These are phyloP conservation scores for Oenanthe sinensis DNA, from an alignment of 129 eudicot genomes.

Conservation along the genomic window DNA sequence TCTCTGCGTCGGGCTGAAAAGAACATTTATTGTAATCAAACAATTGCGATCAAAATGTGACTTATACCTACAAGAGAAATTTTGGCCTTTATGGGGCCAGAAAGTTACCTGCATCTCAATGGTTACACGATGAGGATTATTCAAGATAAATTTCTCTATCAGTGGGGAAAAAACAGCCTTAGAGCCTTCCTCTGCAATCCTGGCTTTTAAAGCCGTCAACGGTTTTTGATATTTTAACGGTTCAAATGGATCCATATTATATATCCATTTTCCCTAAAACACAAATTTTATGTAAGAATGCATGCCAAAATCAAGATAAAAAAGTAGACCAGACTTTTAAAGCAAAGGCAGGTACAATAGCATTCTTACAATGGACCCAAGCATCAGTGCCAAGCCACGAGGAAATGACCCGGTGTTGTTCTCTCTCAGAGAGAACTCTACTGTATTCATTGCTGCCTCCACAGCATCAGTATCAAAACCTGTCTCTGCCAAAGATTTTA, in stretches of 20 bases:
- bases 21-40: conserved; percentile 26
- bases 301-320: conserved; percentile 7
- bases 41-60: conserved; percentile 15
- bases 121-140: conserved; percentile 81
- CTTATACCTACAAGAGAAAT: not conserved
- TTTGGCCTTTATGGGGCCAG: not conserved
- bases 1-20: conserved; percentile 94
- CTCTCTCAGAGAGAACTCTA: conserved; percentile 92
- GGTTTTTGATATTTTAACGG: conserved; percentile 94
- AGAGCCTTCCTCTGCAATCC: conserved; percentile 85
- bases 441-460: conserved; percentile 97
- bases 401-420: conserved; percentile 98
- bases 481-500: conserved; percentile 53
- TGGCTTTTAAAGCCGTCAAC: conserved; percentile 64
- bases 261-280: conserved; percentile 88
- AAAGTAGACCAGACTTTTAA: not conserved
- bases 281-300: not conserved
- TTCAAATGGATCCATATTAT: conserved; percentile 94
- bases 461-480: conserved; percentile 91
- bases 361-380: conserved; percentile 70
- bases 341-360: not conserved
- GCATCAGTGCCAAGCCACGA: conserved; percentile 96
- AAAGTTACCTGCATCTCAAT: conserved; percentile 87
- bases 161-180: conserved; percentile 94
- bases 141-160: conserved; percentile 69